Percentiles rank a stretch among this genome's conserved stretches.
Evolutionary conservation across 257 asterid genomes (phyloP).

Genomic region (Nicotiana attenuata): DNA sequence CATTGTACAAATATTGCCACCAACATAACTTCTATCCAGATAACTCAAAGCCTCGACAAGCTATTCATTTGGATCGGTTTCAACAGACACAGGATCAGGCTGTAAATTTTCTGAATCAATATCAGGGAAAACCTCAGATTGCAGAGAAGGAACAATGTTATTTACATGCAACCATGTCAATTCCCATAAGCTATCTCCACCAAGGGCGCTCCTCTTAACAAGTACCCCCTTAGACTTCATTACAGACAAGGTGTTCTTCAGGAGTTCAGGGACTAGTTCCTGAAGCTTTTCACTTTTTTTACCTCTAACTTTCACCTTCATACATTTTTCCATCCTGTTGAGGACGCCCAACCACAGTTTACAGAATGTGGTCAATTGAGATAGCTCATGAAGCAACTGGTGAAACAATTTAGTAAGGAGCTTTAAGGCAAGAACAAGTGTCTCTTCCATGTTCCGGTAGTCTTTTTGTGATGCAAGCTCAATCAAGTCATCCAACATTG

Average conservation of each 20-base stretch:
- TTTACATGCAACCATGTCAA: conserved; percentile 90
- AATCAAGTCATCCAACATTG: conserved; percentile 79
- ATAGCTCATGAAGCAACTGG: conserved; percentile 44
- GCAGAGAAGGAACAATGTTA: conserved; percentile 65
- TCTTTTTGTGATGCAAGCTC: conserved; percentile 90
- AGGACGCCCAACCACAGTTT: conserved; percentile 84
- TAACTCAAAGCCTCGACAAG: neutral
- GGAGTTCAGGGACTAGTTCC: conserved; percentile 74
- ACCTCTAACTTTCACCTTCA: conserved; percentile 60
- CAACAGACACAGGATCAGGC: conserved; percentile 18
- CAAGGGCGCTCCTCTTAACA: conserved; percentile 63
- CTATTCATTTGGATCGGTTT: conserved; percentile 22
- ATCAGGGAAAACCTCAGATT: conserved; percentile 62
- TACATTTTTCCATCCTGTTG: conserved; percentile 74
- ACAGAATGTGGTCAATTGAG: conserved; percentile 70
- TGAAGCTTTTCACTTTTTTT: conserved; percentile 78
- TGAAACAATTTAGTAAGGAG: conserved; percentile 60
- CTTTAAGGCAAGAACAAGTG: conserved; percentile 74
- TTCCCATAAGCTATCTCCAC: conserved; percentile 92
- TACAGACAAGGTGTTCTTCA: conserved; percentile 64
- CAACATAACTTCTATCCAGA: neutral
- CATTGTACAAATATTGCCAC: conserved; percentile 1
- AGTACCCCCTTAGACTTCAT: conserved; percentile 86
- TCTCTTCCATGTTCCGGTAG: conserved; percentile 80
- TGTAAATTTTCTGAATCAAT: conserved; percentile 35